phyloP scores from a whole-genome alignment of 2,329 filamentous ascomycete species.

The Bertia moriformis region DNA sequence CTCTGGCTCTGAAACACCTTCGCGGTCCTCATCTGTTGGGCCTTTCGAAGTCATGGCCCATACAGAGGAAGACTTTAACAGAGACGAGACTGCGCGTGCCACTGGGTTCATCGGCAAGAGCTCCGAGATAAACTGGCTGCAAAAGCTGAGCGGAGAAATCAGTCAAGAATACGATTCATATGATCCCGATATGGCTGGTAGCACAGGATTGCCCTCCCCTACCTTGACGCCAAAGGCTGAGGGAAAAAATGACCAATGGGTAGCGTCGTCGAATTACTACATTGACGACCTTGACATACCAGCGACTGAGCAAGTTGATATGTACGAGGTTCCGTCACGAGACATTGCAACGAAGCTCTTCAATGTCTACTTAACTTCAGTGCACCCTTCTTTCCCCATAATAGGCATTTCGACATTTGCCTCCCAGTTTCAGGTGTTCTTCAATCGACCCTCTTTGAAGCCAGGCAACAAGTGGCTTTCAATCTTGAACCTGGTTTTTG shows the following conservation, averaged over 20 bases:
- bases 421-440: not conserved
- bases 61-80: conserved; percentile 1
- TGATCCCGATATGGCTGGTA: conserved; percentile 3
- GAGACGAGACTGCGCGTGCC: not conserved
- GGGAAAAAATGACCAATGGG: conserved; percentile 8
- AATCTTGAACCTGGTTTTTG: not conserved
- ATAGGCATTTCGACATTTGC: not conserved
- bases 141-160: conserved; percentile 1
- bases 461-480: not conserved
- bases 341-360: not conserved
- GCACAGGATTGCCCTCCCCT: conserved; percentile 12
- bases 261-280: conserved; percentile 10
- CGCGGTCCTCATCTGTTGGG: conserved; percentile 8
- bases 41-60: not conserved
- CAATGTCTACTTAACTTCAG: not conserved
- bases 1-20: conserved; percentile 9
- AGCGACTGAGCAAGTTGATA: not conserved
- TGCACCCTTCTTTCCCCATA: not conserved
- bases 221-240: conserved; percentile 10
- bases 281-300: not conserved
- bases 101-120: not conserved
- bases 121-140: not conserved
- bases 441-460: not conserved
- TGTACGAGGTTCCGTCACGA: not conserved
- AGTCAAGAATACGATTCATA: not conserved